Conservation (phyloP, 208 protist genomes). For the Acanthamoeba royreba region DNA sequence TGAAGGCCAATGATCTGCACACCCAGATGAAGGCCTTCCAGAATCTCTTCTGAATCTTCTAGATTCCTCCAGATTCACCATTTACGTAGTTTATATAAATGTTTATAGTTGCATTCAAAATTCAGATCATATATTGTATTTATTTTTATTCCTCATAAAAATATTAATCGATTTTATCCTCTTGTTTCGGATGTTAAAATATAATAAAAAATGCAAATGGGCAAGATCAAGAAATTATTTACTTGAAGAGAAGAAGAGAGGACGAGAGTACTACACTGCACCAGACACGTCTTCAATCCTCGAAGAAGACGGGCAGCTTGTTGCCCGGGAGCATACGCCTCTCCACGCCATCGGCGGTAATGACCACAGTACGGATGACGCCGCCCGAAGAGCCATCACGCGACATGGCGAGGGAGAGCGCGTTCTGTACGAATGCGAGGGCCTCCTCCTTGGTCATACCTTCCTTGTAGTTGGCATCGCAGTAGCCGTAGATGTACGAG, state of each 20-base stretch:
- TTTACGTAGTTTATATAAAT: too few relatives aligned
- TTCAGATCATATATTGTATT: too few relatives aligned
- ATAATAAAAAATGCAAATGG: neutral
- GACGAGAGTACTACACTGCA: neutral
- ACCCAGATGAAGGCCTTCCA: neutral
- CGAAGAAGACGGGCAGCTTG: conserved; percentile 22
- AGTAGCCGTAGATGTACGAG: conserved; percentile 98
- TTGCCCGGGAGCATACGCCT: conserved; percentile 69
- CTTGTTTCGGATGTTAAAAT: neutral
- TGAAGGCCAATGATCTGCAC: neutral
- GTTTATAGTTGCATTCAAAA: too few relatives aligned
- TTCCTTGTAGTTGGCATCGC: conserved; percentile 94
- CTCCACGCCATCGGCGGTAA: conserved; percentile 81
- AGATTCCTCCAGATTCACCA: too few relatives aligned
- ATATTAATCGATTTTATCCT: neutral
- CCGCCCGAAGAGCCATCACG: conserved; percentile 98
- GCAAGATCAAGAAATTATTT: neutral
- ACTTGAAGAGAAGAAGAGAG: neutral
- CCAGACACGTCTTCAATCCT: neutral
- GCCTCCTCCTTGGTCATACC: conserved; percentile 96
- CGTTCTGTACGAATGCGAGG: conserved; percentile 87
- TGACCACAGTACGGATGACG: conserved; percentile 91
- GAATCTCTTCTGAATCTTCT: neutral
- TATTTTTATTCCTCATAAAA: neutral
- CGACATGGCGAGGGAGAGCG: conserved; percentile 95